These are phyloP conservation scores for Abrus pulchellus DNA, from an alignment of 306 rosid species.

Conservation along the genomic window DNA sequence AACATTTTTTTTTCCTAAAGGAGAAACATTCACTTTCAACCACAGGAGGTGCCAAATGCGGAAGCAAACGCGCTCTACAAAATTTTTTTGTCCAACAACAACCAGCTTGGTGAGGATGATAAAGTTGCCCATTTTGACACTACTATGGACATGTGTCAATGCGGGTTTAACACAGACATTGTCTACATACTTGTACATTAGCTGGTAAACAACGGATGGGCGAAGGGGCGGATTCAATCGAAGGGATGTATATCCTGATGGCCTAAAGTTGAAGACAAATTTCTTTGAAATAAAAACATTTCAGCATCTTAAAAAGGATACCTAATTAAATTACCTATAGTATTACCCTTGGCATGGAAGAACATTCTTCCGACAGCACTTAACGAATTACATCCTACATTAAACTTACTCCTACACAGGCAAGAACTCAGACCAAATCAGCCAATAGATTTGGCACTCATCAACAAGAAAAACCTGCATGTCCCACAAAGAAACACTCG, in stretches of 20 bases:
- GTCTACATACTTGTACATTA: background rate
- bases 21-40: too few species aligned
- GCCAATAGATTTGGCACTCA: background rate
- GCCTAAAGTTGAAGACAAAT: background rate
- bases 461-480: background rate
- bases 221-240: conserved; percentile 4
- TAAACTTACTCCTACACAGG: background rate
- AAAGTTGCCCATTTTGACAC: background rate
- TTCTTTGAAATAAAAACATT: background rate
- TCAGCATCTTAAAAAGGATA: background rate
- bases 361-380: background rate
- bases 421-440: conserved; percentile 6
- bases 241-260: background rate
- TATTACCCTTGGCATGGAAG: background rate
- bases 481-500: too few species aligned
- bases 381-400: conserved; percentile 1
- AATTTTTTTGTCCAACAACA: background rate
- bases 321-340: background rate
- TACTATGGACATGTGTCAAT: background rate
- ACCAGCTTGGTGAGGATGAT: background rate
- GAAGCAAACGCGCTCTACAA: background rate
- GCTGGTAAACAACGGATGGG: conserved; percentile 1
- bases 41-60: too few species aligned
- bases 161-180: background rate
- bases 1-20: too few species aligned